These are phyloP conservation scores for Candida neerlandica DNA, from an alignment of 1,139 yeast genomes.

Conservation along the genomic window DNA sequence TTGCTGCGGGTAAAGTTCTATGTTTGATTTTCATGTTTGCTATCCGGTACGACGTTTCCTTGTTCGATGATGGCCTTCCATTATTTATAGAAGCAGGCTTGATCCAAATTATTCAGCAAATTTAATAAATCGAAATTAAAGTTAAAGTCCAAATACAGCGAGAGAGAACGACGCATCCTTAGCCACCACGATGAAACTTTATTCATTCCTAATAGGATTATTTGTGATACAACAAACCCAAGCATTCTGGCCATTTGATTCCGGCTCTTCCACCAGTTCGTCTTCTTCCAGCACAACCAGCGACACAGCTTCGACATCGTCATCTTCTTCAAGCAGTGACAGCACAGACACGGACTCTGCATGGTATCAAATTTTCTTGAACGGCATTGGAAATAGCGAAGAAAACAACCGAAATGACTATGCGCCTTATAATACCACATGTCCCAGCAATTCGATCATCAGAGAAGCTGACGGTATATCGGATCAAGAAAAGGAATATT, in stretches of 20 bases:
- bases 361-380: constrained; percentile 2
- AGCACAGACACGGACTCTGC: constrained; percentile 1
- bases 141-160: too few relatives aligned
- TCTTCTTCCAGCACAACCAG: not conserved
- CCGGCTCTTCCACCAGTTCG: not conserved
- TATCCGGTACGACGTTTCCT: too few relatives aligned
- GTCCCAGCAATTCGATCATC: constrained; percentile 22
- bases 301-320: not conserved
- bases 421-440: constrained; percentile 28
- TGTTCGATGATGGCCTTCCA: too few relatives aligned
- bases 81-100: too few relatives aligned
- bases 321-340: not conserved
- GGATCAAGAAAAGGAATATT: constrained; percentile 2
- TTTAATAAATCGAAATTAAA: too few relatives aligned
- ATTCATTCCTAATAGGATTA: not conserved
- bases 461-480: constrained; percentile 1
- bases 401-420: constrained; percentile 23
- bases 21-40: too few relatives aligned
- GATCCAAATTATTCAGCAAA: too few relatives aligned
- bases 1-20: too few relatives aligned
- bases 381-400: not conserved
- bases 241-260: constrained; percentile 16
- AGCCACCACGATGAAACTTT: not conserved
- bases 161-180: too few relatives aligned
- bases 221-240: not conserved